A percentile compares a stretch with the other conserved stretches of the same genome.
phyloP scores from a whole-genome alignment of 1,139 yeast genomes.

The Wickerhamomyces sp. region DNA sequence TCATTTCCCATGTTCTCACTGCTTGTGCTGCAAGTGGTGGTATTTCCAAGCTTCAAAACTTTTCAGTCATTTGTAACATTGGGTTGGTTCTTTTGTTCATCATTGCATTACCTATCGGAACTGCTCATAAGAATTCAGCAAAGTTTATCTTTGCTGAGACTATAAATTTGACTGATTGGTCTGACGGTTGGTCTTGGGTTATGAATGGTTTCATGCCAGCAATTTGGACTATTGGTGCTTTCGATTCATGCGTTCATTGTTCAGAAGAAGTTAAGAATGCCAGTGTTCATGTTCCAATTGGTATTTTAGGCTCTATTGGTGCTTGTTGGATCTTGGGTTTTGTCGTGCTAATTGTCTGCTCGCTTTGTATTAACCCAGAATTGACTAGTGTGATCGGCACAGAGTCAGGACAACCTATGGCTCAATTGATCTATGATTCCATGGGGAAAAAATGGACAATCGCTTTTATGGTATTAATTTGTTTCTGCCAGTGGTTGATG shows the following conservation, averaged over 20 bases:
- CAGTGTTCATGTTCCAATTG: conserved; percentile 59
- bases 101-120: conserved; percentile 58
- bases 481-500: conserved; percentile 62
- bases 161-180: conserved; percentile 48
- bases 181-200: conserved; percentile 55
- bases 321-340: conserved; percentile 62
- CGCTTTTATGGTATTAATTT: conserved; percentile 57
- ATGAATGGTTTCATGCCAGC: conserved; percentile 58
- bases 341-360: conserved; percentile 47
- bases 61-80: conserved; percentile 48
- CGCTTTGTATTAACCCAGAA: conserved; percentile 54
- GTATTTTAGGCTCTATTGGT: conserved; percentile 50
- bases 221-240: conserved; percentile 60
- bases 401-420: conserved; percentile 52
- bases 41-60: conserved; percentile 50
- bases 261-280: conserved; percentile 66
- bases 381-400: conserved; percentile 38
- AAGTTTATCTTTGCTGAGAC: conserved; percentile 41
- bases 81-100: conserved; percentile 46
- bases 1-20: conserved; percentile 38
- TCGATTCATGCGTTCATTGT: conserved; percentile 67
- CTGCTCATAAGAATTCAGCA: conserved; percentile 33
- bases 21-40: conserved; percentile 45
- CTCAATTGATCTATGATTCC: conserved; percentile 61
- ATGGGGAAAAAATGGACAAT: conserved; percentile 70